A percentile compares a stretch with the other conserved stretches of the same genome.
These are phyloP conservation scores for Micromonas pusilla DNA, from an alignment of 139 green algal genomes.

Conservation along the genomic window DNA sequence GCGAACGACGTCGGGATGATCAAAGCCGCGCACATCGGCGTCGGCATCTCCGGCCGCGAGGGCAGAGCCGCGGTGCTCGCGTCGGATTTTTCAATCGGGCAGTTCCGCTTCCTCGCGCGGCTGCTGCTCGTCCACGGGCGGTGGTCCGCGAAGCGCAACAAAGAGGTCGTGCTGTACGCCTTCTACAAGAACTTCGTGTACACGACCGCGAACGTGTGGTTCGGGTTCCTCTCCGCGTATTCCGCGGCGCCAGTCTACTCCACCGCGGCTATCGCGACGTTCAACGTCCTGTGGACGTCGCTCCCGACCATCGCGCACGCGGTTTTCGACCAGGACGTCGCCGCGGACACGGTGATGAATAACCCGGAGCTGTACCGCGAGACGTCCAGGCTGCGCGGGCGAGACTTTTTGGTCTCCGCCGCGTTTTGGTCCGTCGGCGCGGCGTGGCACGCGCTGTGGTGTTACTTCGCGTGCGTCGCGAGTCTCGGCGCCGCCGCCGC, in stretches of 20 bases:
- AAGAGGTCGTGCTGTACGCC: slow-evolving; percentile 65
- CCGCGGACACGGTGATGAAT: slow-evolving; percentile 27
- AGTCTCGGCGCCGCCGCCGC: not conserved
- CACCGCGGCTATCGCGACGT: slow-evolving; percentile 30
- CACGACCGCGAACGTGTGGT: slow-evolving; percentile 18
- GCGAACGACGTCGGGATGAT: slow-evolving; percentile 99
- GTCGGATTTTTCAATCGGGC: slow-evolving; percentile 83
- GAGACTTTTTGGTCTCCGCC: slow-evolving; percentile 7
- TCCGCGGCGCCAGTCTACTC: slow-evolving; percentile 12
- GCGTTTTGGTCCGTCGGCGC: slow-evolving; percentile 38
- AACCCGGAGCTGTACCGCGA: slow-evolving; percentile 47
- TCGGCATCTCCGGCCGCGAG: slow-evolving; percentile 91
- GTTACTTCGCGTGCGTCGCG: slow-evolving; percentile 28
- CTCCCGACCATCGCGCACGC: slow-evolving; percentile 47
- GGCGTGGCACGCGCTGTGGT: slow-evolving; percentile 41
- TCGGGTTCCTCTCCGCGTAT: slow-evolving; percentile 7
- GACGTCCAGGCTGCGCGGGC: slow-evolving; percentile 36
- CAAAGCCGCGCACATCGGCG: slow-evolving; percentile 87
- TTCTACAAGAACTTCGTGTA: slow-evolving; percentile 98
- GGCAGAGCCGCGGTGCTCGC: slow-evolving; percentile 84
- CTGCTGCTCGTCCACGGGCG: slow-evolving; percentile 90
- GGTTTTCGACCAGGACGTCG: slow-evolving; percentile 54
- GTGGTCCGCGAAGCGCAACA: slow-evolving; percentile 75
- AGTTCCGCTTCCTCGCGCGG: slow-evolving; percentile 88
- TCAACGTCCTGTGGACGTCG: slow-evolving; percentile 55